Conservation (phyloP, 1,284 basidiomycete genomes). For the Cutaneotrichosporon sp. region DNA sequence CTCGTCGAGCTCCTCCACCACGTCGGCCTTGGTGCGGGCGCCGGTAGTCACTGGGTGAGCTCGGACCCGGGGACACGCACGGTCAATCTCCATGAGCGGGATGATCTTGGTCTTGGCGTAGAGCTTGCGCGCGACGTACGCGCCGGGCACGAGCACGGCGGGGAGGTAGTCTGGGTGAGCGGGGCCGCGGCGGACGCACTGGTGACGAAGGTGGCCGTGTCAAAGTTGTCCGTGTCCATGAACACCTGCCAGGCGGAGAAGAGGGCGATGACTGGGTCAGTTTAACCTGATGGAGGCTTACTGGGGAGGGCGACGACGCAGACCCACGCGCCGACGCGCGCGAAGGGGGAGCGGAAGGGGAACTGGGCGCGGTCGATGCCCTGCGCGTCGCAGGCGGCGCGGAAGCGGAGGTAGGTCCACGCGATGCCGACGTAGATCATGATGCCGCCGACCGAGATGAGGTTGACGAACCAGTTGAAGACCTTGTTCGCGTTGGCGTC, state of each 20-base stretch:
- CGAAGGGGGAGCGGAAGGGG: background rate
- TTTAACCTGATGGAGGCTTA: background rate
- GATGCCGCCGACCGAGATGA: constrained; percentile 60
- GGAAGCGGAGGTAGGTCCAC: constrained; percentile 34
- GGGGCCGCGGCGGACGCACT: background rate
- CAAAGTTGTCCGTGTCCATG: constrained; percentile 2
- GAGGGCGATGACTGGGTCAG: constrained; percentile 8
- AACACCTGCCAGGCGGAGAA: constrained; percentile 14
- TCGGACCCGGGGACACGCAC: background rate
- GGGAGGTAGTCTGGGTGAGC: constrained; percentile 11
- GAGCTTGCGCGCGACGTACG: constrained; percentile 10
- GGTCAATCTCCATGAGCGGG: background rate
- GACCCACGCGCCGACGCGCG: constrained; percentile 6
- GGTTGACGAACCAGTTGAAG: constrained; percentile 74
- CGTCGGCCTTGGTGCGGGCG: constrained; percentile 3
- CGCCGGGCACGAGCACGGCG: constrained; percentile 8
- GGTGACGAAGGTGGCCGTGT: constrained; percentile 9
- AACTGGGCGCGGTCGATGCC: background rate
- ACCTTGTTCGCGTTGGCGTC: constrained; percentile 64
- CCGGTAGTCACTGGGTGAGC: background rate
- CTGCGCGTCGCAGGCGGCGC: constrained; percentile 10
- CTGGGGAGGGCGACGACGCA: constrained; percentile 2
- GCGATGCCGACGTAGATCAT: constrained; percentile 57
- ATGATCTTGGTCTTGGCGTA: constrained; percentile 8
- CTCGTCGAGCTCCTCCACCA: background rate